Percentiles rank a stretch among this genome's conserved stretches.
These are phyloP conservation scores for Anthostomella pinea DNA, from an alignment of 2,329 filamentous ascomycete species.

Conservation along the genomic window DNA sequence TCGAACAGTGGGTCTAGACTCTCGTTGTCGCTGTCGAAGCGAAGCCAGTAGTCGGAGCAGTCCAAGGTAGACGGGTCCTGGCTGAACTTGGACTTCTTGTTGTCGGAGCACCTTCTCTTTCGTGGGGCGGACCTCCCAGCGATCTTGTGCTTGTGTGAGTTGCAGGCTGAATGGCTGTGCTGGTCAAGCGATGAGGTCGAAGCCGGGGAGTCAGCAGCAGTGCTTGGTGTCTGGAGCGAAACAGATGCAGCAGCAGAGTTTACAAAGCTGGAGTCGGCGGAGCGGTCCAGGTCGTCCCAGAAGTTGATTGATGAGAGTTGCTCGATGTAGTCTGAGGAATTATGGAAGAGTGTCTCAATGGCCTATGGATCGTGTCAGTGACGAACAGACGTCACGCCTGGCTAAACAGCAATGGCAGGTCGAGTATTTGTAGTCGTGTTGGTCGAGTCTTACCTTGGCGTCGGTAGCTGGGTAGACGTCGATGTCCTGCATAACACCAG, in stretches of 20 bases:
- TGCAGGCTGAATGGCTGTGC: constrained; percentile 21
- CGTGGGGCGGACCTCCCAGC: constrained; percentile 24
- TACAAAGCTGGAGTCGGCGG: constrained; percentile 27
- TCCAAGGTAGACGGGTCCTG: constrained; percentile 32
- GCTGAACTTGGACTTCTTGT: constrained; percentile 23
- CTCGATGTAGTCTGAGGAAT: constrained; percentile 30
- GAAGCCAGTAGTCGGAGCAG: constrained; percentile 36
- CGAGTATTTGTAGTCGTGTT: no score
- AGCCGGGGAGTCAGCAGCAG: constrained; percentile 26
- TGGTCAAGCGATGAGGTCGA: constrained; percentile 22
- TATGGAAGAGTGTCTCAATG: constrained; percentile 31
- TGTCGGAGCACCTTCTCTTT: constrained; percentile 31
- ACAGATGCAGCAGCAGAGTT: constrained; percentile 28
- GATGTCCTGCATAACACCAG: constrained; percentile 35
- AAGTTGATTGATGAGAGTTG: constrained; percentile 32
- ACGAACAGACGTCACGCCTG: neutral
- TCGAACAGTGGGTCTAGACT: constrained; percentile 25
- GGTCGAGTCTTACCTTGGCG: constrained; percentile 29
- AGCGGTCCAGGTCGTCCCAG: constrained; percentile 34
- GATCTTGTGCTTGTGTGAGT: constrained; percentile 29
- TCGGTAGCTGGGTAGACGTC: constrained; percentile 32
- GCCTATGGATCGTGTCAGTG: constrained; percentile 21
- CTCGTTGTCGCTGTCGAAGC: constrained; percentile 36
- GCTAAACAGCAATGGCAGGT: no score
- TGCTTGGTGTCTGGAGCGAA: constrained; percentile 27